Percentiles rank a stretch among this genome's conserved stretches.
Conservation (phyloP, 163 green algal species). For the Scenedesmus sp. region DNA sequence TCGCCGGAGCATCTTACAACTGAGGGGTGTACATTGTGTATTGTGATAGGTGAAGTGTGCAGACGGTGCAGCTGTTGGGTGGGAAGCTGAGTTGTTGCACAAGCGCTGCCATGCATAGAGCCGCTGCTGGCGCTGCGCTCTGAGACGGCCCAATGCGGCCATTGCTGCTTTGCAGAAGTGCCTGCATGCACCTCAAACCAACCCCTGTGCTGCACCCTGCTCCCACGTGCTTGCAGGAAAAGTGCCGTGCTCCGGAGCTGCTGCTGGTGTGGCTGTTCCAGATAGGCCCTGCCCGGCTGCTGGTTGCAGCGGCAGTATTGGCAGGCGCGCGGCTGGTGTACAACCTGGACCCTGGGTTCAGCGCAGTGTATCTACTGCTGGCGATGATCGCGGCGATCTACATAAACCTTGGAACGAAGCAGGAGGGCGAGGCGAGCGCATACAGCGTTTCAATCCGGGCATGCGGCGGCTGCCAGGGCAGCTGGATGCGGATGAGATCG, state of each 20-base stretch:
- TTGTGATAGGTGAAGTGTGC: too few relatives aligned
- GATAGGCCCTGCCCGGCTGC: constrained; percentile 19
- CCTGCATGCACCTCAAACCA: too few relatives aligned
- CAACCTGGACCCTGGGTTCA: constrained; percentile 28
- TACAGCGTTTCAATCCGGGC: constrained; percentile 84
- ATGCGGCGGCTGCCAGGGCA: constrained; percentile 75
- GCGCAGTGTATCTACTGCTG: constrained; percentile 63
- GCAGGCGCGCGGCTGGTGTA: constrained; percentile 20
- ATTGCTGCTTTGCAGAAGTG: too few relatives aligned
- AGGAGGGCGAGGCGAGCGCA: constrained; percentile 71
- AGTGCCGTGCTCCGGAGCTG: constrained; percentile 45
- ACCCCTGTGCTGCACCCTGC: not conserved
- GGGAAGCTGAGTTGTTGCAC: too few relatives aligned
- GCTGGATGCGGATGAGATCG: constrained; percentile 80
- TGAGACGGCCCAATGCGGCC: too few relatives aligned
- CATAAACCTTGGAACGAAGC: constrained; percentile 71
- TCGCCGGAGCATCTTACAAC: too few relatives aligned
- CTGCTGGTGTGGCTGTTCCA: constrained; percentile 55
- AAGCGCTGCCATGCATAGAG: too few relatives aligned
- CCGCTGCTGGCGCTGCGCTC: too few relatives aligned
- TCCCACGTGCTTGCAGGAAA: constrained; percentile 16
- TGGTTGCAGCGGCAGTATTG: constrained; percentile 17
- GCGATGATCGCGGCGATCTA: constrained; percentile 70
- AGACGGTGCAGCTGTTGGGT: too few relatives aligned
- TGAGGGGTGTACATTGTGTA: too few relatives aligned